A percentile compares a stretch with the other conserved stretches of the same genome.
Conservation (phyloP, 2,329 filamentous ascomycete genomes). For the Talaromyces amestolkiae region DNA sequence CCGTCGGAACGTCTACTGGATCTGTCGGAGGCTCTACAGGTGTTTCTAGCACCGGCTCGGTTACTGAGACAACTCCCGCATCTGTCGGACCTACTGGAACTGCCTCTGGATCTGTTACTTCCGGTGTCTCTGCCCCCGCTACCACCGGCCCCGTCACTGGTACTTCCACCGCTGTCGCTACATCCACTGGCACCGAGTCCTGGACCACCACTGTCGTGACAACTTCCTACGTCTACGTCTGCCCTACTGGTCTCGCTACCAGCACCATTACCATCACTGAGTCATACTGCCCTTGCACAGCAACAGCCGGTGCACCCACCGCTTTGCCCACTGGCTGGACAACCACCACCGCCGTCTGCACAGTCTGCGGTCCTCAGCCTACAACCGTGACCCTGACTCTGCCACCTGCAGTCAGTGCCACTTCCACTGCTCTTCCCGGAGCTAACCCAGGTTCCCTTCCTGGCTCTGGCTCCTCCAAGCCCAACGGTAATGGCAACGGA, state of each 20-base stretch:
- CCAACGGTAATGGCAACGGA: conserved; percentile 11
- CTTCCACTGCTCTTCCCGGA: conserved; percentile 16
- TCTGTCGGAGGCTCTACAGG: neutral
- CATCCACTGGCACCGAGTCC: conserved; percentile 16
- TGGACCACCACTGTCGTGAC: conserved; percentile 24
- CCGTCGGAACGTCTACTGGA: neutral
- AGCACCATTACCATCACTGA: conserved; percentile 26
- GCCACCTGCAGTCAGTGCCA: conserved; percentile 17
- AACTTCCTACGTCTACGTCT: conserved; percentile 31
- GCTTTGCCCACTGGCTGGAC: conserved; percentile 21
- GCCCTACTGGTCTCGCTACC: conserved; percentile 31
- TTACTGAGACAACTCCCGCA: neutral
- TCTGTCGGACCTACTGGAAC: conserved; percentile 12
- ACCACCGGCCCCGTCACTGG: conserved; percentile 11
- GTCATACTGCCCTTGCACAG: conserved; percentile 25
- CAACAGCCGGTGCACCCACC: conserved; percentile 19
- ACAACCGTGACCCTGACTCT: conserved; percentile 25
- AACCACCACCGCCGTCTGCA: conserved; percentile 23
- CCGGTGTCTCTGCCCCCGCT: conserved; percentile 11
- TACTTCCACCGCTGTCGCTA: conserved; percentile 8
- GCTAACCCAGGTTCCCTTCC: conserved; percentile 11
- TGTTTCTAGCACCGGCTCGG: neutral
- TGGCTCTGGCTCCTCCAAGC: conserved; percentile 5
- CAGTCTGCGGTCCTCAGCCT: conserved; percentile 25
- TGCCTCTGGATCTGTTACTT: conserved; percentile 10